Base-by-base conservation (phyloP, 192 early-diverging fungal species). In the Chytriomyces confervae region DNA sequence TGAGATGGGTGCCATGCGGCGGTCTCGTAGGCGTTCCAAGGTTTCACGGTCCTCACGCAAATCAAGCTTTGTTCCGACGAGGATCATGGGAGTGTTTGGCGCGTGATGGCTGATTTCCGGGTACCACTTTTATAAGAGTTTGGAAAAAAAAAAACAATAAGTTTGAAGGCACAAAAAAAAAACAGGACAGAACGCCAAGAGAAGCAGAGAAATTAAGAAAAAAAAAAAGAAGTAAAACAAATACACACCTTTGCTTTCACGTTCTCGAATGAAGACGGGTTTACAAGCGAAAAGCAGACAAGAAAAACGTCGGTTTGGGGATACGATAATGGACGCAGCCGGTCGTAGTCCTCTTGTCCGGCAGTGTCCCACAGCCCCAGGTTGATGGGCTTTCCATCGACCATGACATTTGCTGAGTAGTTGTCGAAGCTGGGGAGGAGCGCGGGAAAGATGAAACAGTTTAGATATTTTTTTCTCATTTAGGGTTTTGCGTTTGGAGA, bases 361-460 rank as follows among this genome's bases (percentile, higher is more conserved):
- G 97, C 97, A 5, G 97, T 98, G 89, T 98, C 97, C 96, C 96
- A 98, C 70, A 98, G 90, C 48, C 97, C 97, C 63, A 98, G 85
- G 85, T 95, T 98, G 86, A 98, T 97, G 69, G 96, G 97, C 84
- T 97, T 97, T 75, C 95, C 96, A 83, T 97, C 97, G 6, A 98
- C 96, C 97, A 98, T 98, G 51, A 98, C 95, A 83, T 97, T 97
- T 62, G 96, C 97, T 23, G 95, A 97, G 86, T 98, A 98, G 87
- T 98, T 98, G 87, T 98, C 97, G 81, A 98, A 98, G 29, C 93
- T 94, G 81, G 50, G 66, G 62, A 5, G 23, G 57, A 23, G 18
- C 18, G 18, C 18, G 57, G 36, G 36, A 36, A 4, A 36, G 36
- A 4, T 36, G 36, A 36, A 36, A 36, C 36, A 36, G 36, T 27